These are phyloP conservation scores for Pythium myriotylum DNA, from an alignment of 352 stramenopile genomes.

Conservation along the genomic window DNA sequence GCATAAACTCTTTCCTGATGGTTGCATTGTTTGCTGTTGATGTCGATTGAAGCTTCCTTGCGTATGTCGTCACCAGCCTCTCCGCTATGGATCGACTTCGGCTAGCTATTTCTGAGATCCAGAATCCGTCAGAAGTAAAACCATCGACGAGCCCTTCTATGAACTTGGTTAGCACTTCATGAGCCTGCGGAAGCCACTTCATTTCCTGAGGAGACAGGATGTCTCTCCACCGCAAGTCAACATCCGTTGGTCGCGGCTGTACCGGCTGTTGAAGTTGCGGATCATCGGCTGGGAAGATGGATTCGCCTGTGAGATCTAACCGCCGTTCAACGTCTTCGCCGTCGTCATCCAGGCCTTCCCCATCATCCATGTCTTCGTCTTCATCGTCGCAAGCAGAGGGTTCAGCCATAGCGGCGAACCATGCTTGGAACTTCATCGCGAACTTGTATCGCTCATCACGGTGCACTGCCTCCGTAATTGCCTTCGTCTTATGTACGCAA, in stretches of 20 bases:
- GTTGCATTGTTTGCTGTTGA: conserved; percentile 29
- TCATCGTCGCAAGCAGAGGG: conserved; percentile 6
- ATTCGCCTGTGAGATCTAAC: not conserved
- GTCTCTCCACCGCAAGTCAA: conserved; percentile 43
- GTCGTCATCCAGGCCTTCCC: conserved; percentile 9
- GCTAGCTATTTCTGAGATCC: conserved; percentile 22
- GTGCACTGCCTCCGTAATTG: conserved; percentile 30
- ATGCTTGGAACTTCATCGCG: conserved; percentile 52
- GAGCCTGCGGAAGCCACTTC: conserved; percentile 42
- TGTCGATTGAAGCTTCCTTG: conserved; percentile 32
- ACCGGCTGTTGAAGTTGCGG: conserved; percentile 1
- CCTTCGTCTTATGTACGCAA: conserved; percentile 35
- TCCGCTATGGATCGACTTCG: conserved; percentile 33
- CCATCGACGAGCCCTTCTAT: conserved; percentile 39
- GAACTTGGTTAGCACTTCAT: conserved; percentile 37
- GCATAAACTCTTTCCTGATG: conserved; percentile 46
- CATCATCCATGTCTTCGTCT: conserved; percentile 8
- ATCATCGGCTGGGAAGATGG: not conserved
- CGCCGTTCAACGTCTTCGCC: conserved; percentile 15
- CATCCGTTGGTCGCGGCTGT: conserved; percentile 11
- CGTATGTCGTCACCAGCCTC: conserved; percentile 38
- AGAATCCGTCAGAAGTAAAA: conserved; percentile 39
- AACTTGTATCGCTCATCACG: conserved; percentile 53
- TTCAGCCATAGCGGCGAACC: conserved; percentile 32
- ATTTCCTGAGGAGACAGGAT: conserved; percentile 32